Base-by-base conservation (phyloP, 2,329 filamentous ascomycete genomes). In the Talaromyces islandicus region DNA sequence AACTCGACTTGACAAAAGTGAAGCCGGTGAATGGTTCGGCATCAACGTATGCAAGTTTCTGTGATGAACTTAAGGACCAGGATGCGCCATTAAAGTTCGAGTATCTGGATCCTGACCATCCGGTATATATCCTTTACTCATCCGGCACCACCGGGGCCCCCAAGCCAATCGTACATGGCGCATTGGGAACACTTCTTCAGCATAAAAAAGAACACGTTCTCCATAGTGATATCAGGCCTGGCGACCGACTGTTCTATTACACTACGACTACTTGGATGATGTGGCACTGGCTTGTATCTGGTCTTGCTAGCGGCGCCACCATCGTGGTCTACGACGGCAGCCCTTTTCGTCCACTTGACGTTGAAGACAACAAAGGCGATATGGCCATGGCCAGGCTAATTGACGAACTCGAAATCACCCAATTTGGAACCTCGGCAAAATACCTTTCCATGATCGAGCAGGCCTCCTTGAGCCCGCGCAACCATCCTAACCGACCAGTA, bases 191-290 rank as follows among this genome's bases (percentile, higher is more conserved):
- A 0, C 79, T 99, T 7, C 83, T 97, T 56, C 93, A 97, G 73
- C 94, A 97, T 78, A 97, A 97, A 77, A 99, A 99, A 73, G 94
- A 97, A 72, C 92, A 96, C 71, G 83, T 88, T 53, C 81, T 97
- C 3, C 93, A 97, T 71, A 90, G 89, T 72, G 91, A 92, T 24
- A 86, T 99, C 64, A 81, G 83, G 9, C 83, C 88, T 0, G 78
- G 81, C 2, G 90, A 92, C 48, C 84, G 88, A 21, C 82, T 97
- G 70, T 90, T 97, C 74, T 97, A 97, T 78, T 97, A 92, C 77
- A 96, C 92, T 1, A 97, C 92, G 3, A 92, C 89, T 11, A 95
- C 91, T 0, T 97, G 92, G 94, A 97, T 99, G 92, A 97, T 97
- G 93, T 97, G 92, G 92, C 93, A 97, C 73, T 97, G 93, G 92